Percentiles rank a stretch among this genome's conserved stretches.
Evolutionary conservation across 2,329 filamentous ascomycete species (phyloP).

Genomic region (Penicillium rolfsii): DNA sequence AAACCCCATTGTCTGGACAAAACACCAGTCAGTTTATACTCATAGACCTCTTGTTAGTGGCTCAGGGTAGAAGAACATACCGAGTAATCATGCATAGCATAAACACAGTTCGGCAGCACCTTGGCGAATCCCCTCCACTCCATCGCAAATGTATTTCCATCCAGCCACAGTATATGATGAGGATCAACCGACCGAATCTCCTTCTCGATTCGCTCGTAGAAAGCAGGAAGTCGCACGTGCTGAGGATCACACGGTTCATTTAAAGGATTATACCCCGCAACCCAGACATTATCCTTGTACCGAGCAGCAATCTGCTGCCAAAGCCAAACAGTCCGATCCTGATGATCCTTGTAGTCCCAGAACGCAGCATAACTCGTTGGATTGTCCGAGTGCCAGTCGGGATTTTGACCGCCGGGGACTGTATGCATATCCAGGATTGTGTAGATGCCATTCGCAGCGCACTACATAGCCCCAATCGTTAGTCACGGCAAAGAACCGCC

Average conservation of each 20-base stretch:
- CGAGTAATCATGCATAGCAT: constrained; percentile 51
- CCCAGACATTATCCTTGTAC: constrained; percentile 52
- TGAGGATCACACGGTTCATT: constrained; percentile 57
- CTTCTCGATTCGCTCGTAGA: constrained; percentile 53
- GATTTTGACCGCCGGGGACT: constrained; percentile 55
- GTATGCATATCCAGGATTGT: constrained; percentile 57
- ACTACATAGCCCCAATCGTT: constrained; percentile 27
- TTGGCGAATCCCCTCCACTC: constrained; percentile 51
- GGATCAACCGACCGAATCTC: constrained; percentile 52
- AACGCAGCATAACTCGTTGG: constrained; percentile 51
- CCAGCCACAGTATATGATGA: constrained; percentile 52
- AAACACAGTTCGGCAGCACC: constrained; percentile 51
- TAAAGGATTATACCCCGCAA: constrained; percentile 58
- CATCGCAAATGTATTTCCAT: constrained; percentile 52
- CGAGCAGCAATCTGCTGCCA: constrained; percentile 53
- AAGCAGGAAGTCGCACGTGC: constrained; percentile 51
- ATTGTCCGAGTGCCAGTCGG: constrained; percentile 57
- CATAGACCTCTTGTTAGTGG: neutral
- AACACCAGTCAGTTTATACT: neutral
- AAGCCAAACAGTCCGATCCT: constrained; percentile 55
- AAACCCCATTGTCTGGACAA: constrained; percentile 45
- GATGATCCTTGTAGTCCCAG: constrained; percentile 57
- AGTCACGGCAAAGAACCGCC: too few relatives aligned
- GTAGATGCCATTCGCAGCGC: constrained; percentile 53
- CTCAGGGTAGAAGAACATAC: constrained; percentile 17